phyloP scores from a whole-genome alignment of 176 grass and related monocot genomes.

The Cymbopogon citratus region DNA sequence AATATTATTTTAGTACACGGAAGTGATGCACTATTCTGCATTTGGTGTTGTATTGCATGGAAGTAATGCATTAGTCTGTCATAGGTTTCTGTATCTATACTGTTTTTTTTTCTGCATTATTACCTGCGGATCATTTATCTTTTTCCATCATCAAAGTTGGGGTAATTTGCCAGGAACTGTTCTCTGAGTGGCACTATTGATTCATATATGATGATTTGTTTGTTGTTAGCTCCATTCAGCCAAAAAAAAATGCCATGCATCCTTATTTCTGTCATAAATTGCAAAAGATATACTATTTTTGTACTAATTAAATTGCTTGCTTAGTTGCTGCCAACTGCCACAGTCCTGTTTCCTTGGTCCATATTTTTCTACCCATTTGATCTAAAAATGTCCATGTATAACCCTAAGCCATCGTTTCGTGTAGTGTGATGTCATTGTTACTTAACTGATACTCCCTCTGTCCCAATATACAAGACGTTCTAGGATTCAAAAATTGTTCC shows the following conservation, averaged over 20 bases:
- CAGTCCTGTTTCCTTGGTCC: background rate
- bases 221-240: background rate
- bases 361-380: background rate
- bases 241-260: background rate
- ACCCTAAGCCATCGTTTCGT: background rate
- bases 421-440: background rate
- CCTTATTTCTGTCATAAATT: background rate
- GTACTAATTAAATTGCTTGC: background rate
- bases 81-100: background rate
- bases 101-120: background rate
- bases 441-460: background rate
- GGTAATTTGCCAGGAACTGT: background rate
- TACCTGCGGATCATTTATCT: background rate
- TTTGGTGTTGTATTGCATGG: background rate
- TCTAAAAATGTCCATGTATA: background rate
- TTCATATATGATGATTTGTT: background rate
- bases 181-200: background rate
- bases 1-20: background rate
- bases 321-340: background rate
- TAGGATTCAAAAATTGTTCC: too few relatives aligned
- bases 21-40: background rate
- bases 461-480: too few relatives aligned
- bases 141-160: background rate
- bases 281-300: background rate
- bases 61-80: too few relatives aligned